These are phyloP conservation scores for Hyaloperonospora brassicae DNA, from an alignment of 352 stramenopile species.

Conservation along the genomic window DNA sequence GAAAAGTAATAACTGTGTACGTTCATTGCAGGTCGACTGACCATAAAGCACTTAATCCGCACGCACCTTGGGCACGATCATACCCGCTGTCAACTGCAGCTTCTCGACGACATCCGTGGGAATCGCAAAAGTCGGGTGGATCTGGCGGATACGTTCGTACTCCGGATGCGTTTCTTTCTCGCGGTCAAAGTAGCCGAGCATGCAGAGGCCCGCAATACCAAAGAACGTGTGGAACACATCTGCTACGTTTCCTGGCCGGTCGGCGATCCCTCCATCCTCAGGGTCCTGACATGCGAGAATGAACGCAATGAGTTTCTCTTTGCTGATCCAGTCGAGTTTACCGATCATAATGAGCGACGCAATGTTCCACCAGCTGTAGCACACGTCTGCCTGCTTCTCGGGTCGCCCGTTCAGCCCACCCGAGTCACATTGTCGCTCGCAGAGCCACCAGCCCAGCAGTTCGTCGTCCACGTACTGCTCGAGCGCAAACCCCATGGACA, in stretches of 20 bases:
- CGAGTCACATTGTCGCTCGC: conserved; percentile 96
- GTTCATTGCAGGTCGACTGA: conserved; percentile 9
- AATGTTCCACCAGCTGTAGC: conserved; percentile 99
- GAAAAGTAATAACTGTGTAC: conserved; percentile 22
- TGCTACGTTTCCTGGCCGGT: conserved; percentile 93
- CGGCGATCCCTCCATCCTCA: conserved; percentile 96
- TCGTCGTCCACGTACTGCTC: conserved; percentile 81
- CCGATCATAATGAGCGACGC: conserved; percentile 93
- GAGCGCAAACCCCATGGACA: conserved; percentile 82
- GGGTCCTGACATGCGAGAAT: conserved; percentile 95
- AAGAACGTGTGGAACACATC: conserved; percentile 99
- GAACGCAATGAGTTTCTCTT: conserved; percentile 88
- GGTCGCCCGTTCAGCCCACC: conserved; percentile 92
- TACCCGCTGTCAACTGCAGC: conserved; percentile 79
- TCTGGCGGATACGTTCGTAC: conserved; percentile 67
- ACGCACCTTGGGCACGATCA: conserved; percentile 25
- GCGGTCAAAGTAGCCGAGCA: conserved; percentile 90
- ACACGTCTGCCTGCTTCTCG: conserved; percentile 99
- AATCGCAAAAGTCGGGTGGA: conserved; percentile 94
- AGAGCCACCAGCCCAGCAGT: conserved; percentile 94
- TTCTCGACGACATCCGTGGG: conserved; percentile 86
- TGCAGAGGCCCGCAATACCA: conserved; percentile 90
- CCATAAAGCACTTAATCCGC: conserved; percentile 14
- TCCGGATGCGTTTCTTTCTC: conserved; percentile 46
- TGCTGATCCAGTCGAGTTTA: conserved; percentile 93